Conservation (phyloP, 2,329 filamentous ascomycete species). For the Zasmidium citrigriseum region DNA sequence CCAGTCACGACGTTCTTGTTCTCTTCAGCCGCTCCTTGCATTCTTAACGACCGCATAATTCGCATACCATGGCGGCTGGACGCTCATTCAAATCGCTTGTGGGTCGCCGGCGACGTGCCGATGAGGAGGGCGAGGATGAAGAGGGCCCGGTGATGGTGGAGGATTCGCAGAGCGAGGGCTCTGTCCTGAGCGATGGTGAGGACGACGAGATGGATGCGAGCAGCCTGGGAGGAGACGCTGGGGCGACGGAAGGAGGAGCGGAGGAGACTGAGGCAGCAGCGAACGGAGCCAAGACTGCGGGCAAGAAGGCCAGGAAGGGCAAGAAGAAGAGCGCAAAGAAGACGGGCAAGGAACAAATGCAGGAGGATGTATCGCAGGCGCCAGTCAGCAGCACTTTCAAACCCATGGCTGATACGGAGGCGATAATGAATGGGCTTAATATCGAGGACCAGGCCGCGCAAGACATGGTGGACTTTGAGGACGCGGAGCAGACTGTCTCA, state of each 20-base stretch:
- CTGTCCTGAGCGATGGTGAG: constrained; percentile 57
- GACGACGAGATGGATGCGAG: constrained; percentile 49
- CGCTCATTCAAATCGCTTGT: constrained; percentile 64
- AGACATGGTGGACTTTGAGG: constrained; percentile 54
- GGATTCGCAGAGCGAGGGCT: constrained; percentile 65
- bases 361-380: constrained; percentile 23
- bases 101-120: constrained; percentile 67
- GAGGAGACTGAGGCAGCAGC: constrained; percentile 26
- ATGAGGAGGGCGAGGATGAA: constrained; percentile 72
- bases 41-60: constrained; percentile 8
- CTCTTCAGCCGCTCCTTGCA: constrained; percentile 12
- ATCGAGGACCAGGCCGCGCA: constrained; percentile 43
- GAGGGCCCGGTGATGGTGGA: constrained; percentile 55
- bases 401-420: constrained; percentile 57
- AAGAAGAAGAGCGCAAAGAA: constrained; percentile 30
- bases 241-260: constrained; percentile 25
- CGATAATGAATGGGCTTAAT: constrained; percentile 62
- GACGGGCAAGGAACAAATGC: constrained; percentile 32
- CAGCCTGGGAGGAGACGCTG: constrained; percentile 27
- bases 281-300: constrained; percentile 27
- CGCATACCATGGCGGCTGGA: constrained; percentile 50
- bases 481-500: constrained; percentile 43
- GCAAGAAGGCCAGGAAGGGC: constrained; percentile 38
- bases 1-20: background rate
- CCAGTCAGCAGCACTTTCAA: constrained; percentile 36